A percentile compares a stretch with the other conserved stretches of the same genome.
phyloP scores from a whole-genome alignment of 148 eudicot genomes.

The Rhododendron simsii region DNA sequence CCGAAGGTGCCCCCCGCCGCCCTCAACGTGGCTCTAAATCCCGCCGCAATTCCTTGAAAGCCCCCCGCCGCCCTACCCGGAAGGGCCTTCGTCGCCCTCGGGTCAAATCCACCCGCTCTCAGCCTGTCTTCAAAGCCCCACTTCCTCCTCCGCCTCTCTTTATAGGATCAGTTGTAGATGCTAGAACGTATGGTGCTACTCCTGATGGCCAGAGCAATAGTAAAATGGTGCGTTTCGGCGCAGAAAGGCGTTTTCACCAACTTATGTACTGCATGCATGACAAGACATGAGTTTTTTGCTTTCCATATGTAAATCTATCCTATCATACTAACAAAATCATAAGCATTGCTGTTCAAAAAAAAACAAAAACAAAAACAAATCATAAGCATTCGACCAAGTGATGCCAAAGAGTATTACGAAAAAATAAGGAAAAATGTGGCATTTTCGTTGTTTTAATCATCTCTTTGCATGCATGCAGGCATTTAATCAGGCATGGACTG shows the following conservation, averaged over 20 bases:
- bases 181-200: not conserved
- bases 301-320: not conserved
- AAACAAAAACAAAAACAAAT: not conserved
- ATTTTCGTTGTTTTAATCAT: not conserved
- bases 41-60: not conserved
- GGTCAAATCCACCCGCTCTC: not conserved
- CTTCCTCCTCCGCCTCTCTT: not conserved
- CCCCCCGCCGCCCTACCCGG: not conserved
- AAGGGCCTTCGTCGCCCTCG: not conserved
- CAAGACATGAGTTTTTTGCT: not conserved
- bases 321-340: not conserved
- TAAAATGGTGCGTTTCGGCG: not conserved
- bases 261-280: not conserved
- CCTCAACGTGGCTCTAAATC: not conserved
- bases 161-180: not conserved
- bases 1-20: not conserved
- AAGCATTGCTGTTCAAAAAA: not conserved
- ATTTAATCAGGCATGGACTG: constrained; percentile 42
- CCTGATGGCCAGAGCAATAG: not conserved
- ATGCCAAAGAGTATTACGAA: not conserved
- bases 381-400: not conserved
- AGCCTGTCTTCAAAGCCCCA: not conserved
- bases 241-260: not conserved
- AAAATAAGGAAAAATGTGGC: not conserved
- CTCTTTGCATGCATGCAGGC: constrained; percentile 25